phyloP scores from a whole-genome alignment of 2,329 filamentous ascomycete species.

The Grosmannia huntii region DNA sequence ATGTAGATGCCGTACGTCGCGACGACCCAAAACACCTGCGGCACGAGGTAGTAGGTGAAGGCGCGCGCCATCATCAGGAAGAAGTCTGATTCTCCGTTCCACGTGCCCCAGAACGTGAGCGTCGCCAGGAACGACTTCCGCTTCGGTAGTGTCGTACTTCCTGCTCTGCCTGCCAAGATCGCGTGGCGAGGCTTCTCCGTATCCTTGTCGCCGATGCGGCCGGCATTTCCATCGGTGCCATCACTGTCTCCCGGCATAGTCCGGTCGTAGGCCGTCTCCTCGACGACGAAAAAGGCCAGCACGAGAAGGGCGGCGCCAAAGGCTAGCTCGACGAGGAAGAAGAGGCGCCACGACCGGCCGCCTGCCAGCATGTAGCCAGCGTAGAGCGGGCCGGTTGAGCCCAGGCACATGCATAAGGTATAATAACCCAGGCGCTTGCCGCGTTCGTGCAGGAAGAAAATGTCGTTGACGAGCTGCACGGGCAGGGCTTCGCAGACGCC shows the following conservation, averaged over 20 bases:
- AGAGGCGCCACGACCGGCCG: constrained; percentile 45
- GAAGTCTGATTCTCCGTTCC: constrained; percentile 29
- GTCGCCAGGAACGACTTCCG: constrained; percentile 28
- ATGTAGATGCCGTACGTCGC: constrained; percentile 34
- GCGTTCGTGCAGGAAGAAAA: constrained; percentile 33
- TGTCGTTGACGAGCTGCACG: constrained; percentile 31
- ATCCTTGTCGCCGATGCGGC: not conserved
- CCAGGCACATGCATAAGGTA: constrained; percentile 43
- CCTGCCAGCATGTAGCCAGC: constrained; percentile 48
- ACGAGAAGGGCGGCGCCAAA: constrained; percentile 25
- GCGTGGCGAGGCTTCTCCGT: not conserved
- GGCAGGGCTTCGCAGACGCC: constrained; percentile 32
- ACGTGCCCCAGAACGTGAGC: constrained; percentile 28
- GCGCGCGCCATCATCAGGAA: constrained; percentile 31
- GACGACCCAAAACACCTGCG: constrained; percentile 36
- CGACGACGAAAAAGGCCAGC: constrained; percentile 21
- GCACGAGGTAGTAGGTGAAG: constrained; percentile 33
- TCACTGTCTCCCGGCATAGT: constrained; percentile 7
- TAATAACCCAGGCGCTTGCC: constrained; percentile 46
- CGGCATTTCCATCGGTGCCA: too few relatives aligned
- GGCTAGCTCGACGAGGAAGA: constrained; percentile 47
- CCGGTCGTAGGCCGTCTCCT: constrained; percentile 21
- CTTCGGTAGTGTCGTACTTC: constrained; percentile 13
- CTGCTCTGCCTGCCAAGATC: not conserved
- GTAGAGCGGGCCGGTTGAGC: constrained; percentile 41